Conservation (phyloP, 23 red algal species). For the Gracilaria vermiculophylla region DNA sequence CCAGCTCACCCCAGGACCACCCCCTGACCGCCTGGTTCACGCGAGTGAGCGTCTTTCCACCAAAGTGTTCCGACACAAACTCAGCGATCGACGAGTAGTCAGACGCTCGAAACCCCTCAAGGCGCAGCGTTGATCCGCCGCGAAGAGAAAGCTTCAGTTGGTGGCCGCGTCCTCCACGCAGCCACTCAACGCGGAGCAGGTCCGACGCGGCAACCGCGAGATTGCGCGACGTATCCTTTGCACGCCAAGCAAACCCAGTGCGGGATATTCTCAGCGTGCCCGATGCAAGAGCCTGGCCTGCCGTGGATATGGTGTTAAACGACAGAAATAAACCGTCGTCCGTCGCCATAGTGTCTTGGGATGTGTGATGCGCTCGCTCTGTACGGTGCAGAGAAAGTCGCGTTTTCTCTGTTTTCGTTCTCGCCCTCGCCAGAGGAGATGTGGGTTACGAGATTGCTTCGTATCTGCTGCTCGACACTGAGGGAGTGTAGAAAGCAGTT, state of each 20-base stretch:
- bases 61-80: slow-evolving; percentile 44
- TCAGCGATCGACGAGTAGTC: slow-evolving; percentile 45
- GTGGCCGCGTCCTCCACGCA: slow-evolving; percentile 75
- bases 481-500: too few species aligned
- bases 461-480: too few species aligned
- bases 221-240: slow-evolving; percentile 65
- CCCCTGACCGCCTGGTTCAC: slow-evolving; percentile 73
- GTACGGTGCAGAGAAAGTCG: too few species aligned
- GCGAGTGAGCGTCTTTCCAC: slow-evolving; percentile 35
- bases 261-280: slow-evolving; percentile 52
- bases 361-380: neutral
- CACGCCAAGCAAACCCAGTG: slow-evolving; percentile 74
- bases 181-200: slow-evolving; percentile 63
- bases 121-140: slow-evolving; percentile 57
- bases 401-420: neutral
- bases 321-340: slow-evolving; percentile 41
- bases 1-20: slow-evolving; percentile 86
- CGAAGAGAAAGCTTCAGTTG: slow-evolving; percentile 64
- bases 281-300: slow-evolving; percentile 57
- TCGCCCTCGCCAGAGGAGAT: neutral
- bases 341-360: neutral
- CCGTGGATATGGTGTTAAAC: slow-evolving; percentile 60
- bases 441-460: too few species aligned
- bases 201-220: slow-evolving; percentile 45
- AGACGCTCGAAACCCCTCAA: slow-evolving; percentile 73